Percentiles rank a stretch among this genome's conserved stretches.
Evolutionary conservation across 2,329 filamentous ascomycete species (phyloP).

Genomic region (Curvularia eragrostidis): DNA sequence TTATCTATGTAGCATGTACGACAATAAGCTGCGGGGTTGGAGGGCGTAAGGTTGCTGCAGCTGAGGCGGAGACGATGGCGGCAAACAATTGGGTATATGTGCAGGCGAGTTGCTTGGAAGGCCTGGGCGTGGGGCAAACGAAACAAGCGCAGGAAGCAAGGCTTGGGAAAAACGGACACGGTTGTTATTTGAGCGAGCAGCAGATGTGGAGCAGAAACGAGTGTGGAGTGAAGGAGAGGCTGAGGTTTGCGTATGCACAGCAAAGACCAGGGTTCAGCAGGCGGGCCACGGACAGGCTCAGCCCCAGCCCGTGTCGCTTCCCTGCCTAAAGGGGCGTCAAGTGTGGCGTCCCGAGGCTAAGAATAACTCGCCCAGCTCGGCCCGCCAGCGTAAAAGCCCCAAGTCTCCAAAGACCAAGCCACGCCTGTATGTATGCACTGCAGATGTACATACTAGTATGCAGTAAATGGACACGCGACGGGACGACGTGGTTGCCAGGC

Average conservation of each 20-base stretch:
- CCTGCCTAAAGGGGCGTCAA: constrained; percentile 1
- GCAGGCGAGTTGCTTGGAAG: constrained; percentile 3
- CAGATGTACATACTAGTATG: no score
- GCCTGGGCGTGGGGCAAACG: background rate
- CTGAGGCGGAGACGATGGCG: constrained; percentile 1
- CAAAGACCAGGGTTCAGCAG: constrained; percentile 8
- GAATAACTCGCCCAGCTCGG: constrained; percentile 7
- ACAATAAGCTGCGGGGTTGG: constrained; percentile 12
- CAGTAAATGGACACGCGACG: background rate
- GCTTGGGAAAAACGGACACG: background rate
- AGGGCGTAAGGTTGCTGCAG: constrained; percentile 8
- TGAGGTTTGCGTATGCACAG: constrained; percentile 21
- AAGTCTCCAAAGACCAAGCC: no score
- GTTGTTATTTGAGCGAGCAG: constrained; percentile 3
- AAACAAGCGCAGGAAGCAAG: background rate
- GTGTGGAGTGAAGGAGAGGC: constrained; percentile 14
- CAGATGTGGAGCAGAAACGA: constrained; percentile 10
- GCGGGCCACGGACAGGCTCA: constrained; percentile 9
- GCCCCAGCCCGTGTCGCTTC: background rate
- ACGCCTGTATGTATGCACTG: no score
- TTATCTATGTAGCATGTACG: constrained; percentile 2
- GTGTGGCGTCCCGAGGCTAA: constrained; percentile 19
- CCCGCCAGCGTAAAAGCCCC: background rate
- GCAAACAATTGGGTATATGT: constrained; percentile 4
- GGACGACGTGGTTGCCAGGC: background rate